These are phyloP conservation scores for Paramecium pentaurelia DNA, from an alignment of 73 alveolate genomes.

Conservation along the genomic window DNA sequence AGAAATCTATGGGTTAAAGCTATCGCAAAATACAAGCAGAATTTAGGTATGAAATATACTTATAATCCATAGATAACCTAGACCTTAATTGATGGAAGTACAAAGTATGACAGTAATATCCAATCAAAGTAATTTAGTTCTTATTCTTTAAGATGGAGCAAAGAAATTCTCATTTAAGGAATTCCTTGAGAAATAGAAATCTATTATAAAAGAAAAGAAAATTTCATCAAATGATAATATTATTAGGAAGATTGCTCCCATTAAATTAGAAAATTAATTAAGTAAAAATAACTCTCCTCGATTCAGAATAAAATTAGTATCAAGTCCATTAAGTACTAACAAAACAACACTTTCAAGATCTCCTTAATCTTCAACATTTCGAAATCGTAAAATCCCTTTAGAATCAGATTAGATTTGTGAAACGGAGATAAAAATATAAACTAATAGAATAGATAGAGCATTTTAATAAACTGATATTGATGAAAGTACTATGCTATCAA, in stretches of 20 bases:
- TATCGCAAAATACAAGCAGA: background rate
- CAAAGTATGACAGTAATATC: background rate
- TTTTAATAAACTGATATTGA: background rate
- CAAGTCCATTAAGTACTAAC: background rate
- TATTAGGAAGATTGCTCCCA: background rate
- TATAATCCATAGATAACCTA: background rate
- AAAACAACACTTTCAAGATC: background rate
- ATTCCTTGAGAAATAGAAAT: background rate
- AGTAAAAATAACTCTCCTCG: background rate
- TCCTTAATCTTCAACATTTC: background rate
- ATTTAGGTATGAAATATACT: background rate
- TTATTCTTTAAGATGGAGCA: background rate
- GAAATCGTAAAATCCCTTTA: background rate
- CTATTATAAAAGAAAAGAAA: background rate
- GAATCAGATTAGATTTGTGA: background rate
- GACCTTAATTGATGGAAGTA: background rate
- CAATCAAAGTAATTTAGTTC: background rate
- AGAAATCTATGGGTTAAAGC: background rate
- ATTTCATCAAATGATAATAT: background rate
- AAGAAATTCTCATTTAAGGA: background rate
- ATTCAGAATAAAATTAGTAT: background rate
- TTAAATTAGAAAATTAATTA: background rate
- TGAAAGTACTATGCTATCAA: background rate
- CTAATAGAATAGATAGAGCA: background rate
- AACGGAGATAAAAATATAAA: background rate